These are phyloP conservation scores for Boletus rufocinnamomeus DNA, from an alignment of 768 basidiomycete genomes.

Conservation along the genomic window DNA sequence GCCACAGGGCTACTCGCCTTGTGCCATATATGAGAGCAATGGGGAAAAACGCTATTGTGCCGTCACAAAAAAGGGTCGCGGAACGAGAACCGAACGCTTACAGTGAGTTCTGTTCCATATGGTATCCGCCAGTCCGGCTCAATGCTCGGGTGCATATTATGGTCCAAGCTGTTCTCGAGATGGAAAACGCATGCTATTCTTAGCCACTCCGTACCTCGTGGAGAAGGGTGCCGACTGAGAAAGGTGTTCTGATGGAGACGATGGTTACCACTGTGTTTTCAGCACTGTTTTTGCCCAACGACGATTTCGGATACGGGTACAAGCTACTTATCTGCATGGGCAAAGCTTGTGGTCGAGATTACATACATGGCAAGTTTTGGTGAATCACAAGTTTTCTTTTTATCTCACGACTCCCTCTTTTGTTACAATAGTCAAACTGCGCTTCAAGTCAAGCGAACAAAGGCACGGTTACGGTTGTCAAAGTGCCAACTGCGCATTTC, in stretches of 20 bases:
- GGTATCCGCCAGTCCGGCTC: background rate
- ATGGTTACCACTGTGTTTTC: too few species aligned
- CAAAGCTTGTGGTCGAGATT: background rate
- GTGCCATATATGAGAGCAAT: slow-evolving; percentile 15
- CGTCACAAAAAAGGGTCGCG: slow-evolving; percentile 2
- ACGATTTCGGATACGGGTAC: background rate
- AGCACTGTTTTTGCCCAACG: background rate
- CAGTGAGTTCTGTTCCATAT: background rate
- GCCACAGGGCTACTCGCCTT: slow-evolving; percentile 14
- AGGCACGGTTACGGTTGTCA: background rate
- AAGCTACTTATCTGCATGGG: background rate
- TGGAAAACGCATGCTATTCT: background rate
- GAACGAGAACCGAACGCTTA: background rate
- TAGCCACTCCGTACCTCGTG: background rate
- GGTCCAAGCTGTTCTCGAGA: background rate
- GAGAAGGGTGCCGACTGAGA: background rate
- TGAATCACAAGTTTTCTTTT: background rate
- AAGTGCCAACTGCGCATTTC: background rate
- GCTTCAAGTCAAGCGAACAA: background rate
- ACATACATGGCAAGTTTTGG: background rate
- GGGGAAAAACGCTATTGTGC: slow-evolving; percentile 13
- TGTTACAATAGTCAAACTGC: background rate
- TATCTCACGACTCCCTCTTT: background rate
- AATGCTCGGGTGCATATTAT: background rate
- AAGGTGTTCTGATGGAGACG: background rate